Evolutionary conservation across 2,329 filamentous ascomycete genomes (phyloP), one percentile per base, ranked within the genome.

Genomic region (Alternaria sp.): DNA sequence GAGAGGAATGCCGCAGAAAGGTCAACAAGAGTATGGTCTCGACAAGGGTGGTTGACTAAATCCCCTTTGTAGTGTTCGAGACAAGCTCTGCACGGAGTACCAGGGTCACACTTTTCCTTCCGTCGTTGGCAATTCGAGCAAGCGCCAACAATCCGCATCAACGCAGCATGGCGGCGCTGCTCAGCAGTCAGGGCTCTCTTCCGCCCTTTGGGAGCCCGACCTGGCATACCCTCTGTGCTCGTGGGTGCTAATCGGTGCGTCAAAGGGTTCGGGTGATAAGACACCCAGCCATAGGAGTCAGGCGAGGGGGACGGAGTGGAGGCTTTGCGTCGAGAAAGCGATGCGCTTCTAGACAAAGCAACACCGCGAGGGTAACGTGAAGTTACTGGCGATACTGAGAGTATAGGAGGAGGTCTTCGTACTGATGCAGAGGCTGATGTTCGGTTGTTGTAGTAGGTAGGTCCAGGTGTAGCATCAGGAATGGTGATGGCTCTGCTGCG

Each of bases 81-180:
- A 47, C 78, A 80, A 1, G 76, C 69, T 38, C 70, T 74, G 68
- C 78, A 80, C 11, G 78, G 78, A 36, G 73, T 77, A 0, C 78
- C 78, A n/a, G 73, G 68, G 49, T 80, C 78, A 51, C 78, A 80
- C 52, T 72, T 74, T 62, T 75, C 75, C 54, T 78, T 77, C 22
- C 77, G 65, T 61, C 69, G 67, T 63, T 74, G 72, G 55, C 77
- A 79, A 26, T 76, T 78, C 1, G 69, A 71, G 56, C 77, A 79
- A 5, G 75, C 73, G 7, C 70, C 69, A 24, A 78, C 61, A 11
- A 75, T 65, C 7, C 77, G 70, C 76, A 79, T 79, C 51, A 76
- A 54, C 18, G 76, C 76, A 18, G 77, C 77, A 49, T 77, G 65
- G 24, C 61, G 72, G 12, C 76, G 72, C 53, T 78, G 75, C 39